Evolutionary conservation across 495 filamentous ascomycete species (phyloP).

Genomic region (Aspergillus campestris): DNA sequence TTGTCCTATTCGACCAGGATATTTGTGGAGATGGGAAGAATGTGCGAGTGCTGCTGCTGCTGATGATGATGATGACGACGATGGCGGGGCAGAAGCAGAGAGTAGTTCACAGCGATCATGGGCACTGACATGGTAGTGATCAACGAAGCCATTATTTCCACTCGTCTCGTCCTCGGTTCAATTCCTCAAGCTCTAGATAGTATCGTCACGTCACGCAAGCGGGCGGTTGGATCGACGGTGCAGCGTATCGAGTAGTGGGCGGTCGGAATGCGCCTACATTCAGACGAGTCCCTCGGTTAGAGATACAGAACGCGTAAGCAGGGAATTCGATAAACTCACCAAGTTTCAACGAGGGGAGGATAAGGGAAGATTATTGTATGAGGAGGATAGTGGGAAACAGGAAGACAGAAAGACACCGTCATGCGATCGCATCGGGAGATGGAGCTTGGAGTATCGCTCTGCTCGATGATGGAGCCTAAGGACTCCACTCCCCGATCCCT

Average conservation of each 20-base stretch:
- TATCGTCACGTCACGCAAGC: neutral
- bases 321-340: too few relatives aligned
- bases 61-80: constrained; percentile 7
- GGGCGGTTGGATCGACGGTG: constrained; percentile 1
- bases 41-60: constrained; percentile 11
- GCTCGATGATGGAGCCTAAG: constrained; percentile 15
- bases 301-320: too few relatives aligned
- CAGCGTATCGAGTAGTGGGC: neutral
- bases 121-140: constrained; percentile 64
- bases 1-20: too few relatives aligned
- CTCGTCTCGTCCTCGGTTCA: neutral
- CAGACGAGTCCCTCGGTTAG: neutral
- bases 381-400: neutral
- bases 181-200: neutral
- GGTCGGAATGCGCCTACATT: constrained; percentile 12
- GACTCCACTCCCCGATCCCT: constrained; percentile 12
- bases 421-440: neutral
- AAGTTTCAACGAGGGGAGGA: neutral
- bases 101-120: constrained; percentile 24
- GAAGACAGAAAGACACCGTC: neutral
- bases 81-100: constrained; percentile 18
- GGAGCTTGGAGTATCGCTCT: neutral
- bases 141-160: constrained; percentile 51
- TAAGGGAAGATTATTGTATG: neutral
- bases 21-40: constrained; percentile 10